These are phyloP conservation scores for Melaleuca quinquenervia DNA, from an alignment of 345 rosid species.

Conservation along the genomic window DNA sequence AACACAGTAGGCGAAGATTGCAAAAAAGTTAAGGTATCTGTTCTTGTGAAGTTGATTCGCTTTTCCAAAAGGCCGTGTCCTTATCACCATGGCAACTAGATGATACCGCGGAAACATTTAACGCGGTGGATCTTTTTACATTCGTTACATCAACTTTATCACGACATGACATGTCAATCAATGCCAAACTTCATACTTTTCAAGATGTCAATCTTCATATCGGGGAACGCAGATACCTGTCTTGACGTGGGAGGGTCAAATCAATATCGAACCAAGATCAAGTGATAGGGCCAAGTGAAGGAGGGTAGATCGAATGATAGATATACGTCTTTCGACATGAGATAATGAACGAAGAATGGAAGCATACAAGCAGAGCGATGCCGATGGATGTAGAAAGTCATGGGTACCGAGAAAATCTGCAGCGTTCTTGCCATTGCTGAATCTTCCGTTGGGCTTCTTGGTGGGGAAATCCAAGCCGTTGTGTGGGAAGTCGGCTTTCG, in stretches of 20 bases:
- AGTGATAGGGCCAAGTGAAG: not conserved
- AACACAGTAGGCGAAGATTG: not conserved
- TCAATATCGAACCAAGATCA: not conserved
- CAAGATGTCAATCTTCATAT: not conserved
- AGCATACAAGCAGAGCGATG: not conserved
- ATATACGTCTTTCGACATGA: not conserved
- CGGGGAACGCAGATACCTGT: not conserved
- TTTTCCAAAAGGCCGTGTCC: not conserved
- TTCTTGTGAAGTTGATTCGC: not conserved
- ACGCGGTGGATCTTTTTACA: not conserved
- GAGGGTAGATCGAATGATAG: not conserved
- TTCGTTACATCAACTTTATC: not conserved
- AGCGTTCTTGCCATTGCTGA: slow-evolving; percentile 47
- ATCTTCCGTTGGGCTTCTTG: slow-evolving; percentile 40
- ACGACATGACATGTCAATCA: not conserved
- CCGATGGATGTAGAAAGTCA: no score
- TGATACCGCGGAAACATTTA: not conserved
- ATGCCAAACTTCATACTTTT: not conserved
- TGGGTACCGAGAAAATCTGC: slow-evolving; percentile 39
- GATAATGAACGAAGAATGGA: not conserved
- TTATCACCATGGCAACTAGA: not conserved
- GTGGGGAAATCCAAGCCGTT: slow-evolving; percentile 40
- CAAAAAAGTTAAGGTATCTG: not conserved
- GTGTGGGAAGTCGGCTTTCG: slow-evolving; percentile 34
- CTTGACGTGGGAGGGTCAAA: not conserved